Conservation (phyloP, 164 flowering plant genomes). For the Berberis thunbergii region DNA sequence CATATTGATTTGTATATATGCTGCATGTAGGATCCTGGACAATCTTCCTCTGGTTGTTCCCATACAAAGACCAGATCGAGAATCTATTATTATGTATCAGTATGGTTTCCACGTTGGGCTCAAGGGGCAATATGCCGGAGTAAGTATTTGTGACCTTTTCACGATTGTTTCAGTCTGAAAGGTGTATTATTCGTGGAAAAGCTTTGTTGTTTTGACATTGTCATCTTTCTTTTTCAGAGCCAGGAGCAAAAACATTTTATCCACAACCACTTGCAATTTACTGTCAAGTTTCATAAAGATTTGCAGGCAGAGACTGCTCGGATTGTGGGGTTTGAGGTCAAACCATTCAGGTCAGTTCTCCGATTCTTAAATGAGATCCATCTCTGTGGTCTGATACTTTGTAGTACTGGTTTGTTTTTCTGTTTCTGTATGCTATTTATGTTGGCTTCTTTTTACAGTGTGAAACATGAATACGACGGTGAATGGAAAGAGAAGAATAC, state of each 20-base stretch:
- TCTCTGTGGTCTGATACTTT: background rate
- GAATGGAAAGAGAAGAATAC: conserved; percentile 50
- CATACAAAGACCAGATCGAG: conserved; percentile 48
- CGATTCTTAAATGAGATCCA: background rate
- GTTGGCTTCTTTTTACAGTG: conserved; percentile 34
- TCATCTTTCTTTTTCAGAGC: conserved; percentile 35
- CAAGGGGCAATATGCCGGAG: conserved; percentile 68
- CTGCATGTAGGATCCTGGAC: conserved; percentile 69
- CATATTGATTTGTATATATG: background rate
- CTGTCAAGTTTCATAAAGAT: conserved; percentile 82
- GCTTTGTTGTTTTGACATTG: background rate
- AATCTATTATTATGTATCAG: conserved; percentile 48
- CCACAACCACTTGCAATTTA: conserved; percentile 76
- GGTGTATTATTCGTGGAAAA: background rate
- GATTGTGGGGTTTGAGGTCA: conserved; percentile 95
- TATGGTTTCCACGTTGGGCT: conserved; percentile 81
- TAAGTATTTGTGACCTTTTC: conserved; percentile 11
- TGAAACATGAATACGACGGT: conserved; percentile 80
- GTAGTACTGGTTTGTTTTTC: background rate
- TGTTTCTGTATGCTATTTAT: conserved; percentile 3
- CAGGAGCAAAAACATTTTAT: conserved; percentile 80
- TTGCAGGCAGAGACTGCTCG: conserved; percentile 56
- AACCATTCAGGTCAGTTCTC: conserved; percentile 66
- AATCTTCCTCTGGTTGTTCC: conserved; percentile 93
- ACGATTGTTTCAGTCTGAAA: background rate